Percentiles rank a stretch among this genome's conserved stretches.
Conservation (phyloP, 192 early-diverging fungal species). For the Coemansia sp. region DNA sequence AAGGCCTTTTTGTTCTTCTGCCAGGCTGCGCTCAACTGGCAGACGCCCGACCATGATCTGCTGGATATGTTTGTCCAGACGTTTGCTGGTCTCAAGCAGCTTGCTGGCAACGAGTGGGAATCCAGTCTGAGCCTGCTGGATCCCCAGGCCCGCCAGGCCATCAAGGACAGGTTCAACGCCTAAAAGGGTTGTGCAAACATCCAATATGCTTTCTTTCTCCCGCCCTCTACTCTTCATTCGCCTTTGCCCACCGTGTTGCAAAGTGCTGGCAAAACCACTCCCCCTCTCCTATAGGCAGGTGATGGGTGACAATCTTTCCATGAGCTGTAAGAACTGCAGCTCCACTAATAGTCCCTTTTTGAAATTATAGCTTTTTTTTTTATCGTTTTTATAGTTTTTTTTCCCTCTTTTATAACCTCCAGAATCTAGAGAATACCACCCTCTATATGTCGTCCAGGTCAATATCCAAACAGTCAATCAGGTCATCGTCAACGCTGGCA, state of each 20-base stretch:
- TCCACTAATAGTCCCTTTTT: slow-evolving; percentile 4
- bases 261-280: too few species aligned
- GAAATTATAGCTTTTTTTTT: slow-evolving; percentile 23
- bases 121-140: slow-evolving; percentile 47
- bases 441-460: slow-evolving; percentile 46
- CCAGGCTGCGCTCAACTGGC: slow-evolving; percentile 79
- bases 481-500: slow-evolving; percentile 19
- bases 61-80: slow-evolving; percentile 56
- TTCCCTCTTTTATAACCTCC: background rate
- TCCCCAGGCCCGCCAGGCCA: slow-evolving; percentile 41
- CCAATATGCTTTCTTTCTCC: background rate
- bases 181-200: background rate
- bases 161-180: slow-evolving; percentile 47
- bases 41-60: slow-evolving; percentile 55
- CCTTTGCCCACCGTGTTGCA: too few species aligned
- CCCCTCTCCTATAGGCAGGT: too few species aligned
- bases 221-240: too few species aligned
- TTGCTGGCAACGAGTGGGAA: slow-evolving; percentile 51
- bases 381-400: slow-evolving; percentile 4
- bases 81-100: slow-evolving; percentile 53
- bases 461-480: slow-evolving; percentile 49
- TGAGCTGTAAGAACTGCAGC: background rate
- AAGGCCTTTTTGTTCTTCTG: slow-evolving; percentile 76
- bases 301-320: too few species aligned
- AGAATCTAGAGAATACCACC: background rate